A percentile compares a stretch with the other conserved stretches of the same genome.
Evolutionary conservation across 768 basidiomycete species (phyloP).

Genomic region (Lactarius quietus): DNA sequence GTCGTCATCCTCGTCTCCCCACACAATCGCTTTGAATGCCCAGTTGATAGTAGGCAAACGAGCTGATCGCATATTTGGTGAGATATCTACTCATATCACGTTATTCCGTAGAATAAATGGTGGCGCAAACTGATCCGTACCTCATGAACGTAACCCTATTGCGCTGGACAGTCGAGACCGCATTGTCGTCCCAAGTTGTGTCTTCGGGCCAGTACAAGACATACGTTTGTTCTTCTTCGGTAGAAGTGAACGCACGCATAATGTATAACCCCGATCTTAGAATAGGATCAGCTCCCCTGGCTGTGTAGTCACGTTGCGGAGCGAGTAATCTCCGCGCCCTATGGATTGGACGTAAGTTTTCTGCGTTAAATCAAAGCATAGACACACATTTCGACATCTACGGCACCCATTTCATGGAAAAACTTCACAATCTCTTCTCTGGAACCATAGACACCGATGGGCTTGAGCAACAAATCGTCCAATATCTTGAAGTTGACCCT

Average conservation of each 20-base stretch:
- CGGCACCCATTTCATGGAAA: constrained; percentile 35
- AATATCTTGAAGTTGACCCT: constrained; percentile 54
- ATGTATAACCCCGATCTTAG: constrained; percentile 53
- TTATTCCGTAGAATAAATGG: neutral
- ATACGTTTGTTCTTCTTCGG: constrained; percentile 36
- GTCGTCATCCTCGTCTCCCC: constrained; percentile 35
- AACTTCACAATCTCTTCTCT: constrained; percentile 48
- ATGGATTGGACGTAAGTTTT: neutral
- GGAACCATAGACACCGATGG: constrained; percentile 57
- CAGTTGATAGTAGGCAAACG: constrained; percentile 46
- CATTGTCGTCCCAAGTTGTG: constrained; percentile 54
- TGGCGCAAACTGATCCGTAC: constrained; percentile 32
- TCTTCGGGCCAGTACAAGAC: constrained; percentile 63
- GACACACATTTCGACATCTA: constrained; percentile 43
- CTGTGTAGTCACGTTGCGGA: constrained; percentile 17
- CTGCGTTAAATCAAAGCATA: neutral
- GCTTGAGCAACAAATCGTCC: constrained; percentile 45
- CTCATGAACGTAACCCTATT: constrained; percentile 64
- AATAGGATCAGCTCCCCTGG: constrained; percentile 26
- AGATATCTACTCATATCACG: constrained; percentile 6
- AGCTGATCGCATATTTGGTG: constrained; percentile 46
- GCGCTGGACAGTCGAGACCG: constrained; percentile 42
- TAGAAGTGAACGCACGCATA: constrained; percentile 29
- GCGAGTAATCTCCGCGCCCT: constrained; percentile 28
- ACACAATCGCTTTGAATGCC: constrained; percentile 47